Evolutionary conservation across 1,139 yeast species (phyloP).

Genomic region (Scheffersomyces parashehatae): DNA sequence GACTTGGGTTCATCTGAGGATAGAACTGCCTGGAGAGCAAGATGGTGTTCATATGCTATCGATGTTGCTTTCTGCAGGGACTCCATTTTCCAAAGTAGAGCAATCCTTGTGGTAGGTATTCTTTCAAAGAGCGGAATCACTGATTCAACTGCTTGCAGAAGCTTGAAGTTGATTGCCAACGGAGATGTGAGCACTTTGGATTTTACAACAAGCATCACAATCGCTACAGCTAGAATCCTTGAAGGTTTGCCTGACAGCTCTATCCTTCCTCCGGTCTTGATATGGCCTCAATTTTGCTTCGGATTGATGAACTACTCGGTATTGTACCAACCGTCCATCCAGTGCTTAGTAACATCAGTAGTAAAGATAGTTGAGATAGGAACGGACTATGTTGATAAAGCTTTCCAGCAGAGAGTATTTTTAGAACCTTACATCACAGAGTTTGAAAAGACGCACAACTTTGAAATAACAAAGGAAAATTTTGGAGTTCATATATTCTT

Average conservation of each 20-base stretch:
- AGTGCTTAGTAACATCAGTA: conserved; percentile 34
- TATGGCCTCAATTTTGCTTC: conserved; percentile 62
- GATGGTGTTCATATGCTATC: conserved; percentile 70
- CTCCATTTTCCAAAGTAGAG: conserved; percentile 70
- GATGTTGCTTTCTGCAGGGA: conserved; percentile 62
- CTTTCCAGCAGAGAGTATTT: conserved; percentile 39
- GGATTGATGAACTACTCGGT: conserved; percentile 34
- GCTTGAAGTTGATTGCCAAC: conserved; percentile 33
- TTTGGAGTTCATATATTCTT: conserved; percentile 59
- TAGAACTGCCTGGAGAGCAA: conserved; percentile 60
- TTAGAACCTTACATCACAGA: conserved; percentile 45
- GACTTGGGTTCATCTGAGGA: conserved; percentile 54
- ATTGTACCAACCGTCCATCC: conserved; percentile 57
- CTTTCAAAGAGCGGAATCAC: conserved; percentile 64
- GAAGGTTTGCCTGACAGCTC: conserved; percentile 63
- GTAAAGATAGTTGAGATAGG: conserved; percentile 25
- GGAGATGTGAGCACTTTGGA: conserved; percentile 34
- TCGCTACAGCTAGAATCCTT: conserved; percentile 60
- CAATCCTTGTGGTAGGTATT: conserved; percentile 71
- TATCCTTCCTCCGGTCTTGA: conserved; percentile 53
- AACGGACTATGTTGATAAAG: conserved; percentile 22
- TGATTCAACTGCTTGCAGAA: conserved; percentile 56
- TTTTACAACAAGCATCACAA: conserved; percentile 35
- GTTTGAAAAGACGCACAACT: conserved; percentile 47
- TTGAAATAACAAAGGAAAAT: conserved; percentile 44